Percentiles rank a stretch among this genome's conserved stretches.
These are phyloP conservation scores for Ogataea minuta DNA, from an alignment of 805 yeast species.

Conservation along the genomic window DNA sequence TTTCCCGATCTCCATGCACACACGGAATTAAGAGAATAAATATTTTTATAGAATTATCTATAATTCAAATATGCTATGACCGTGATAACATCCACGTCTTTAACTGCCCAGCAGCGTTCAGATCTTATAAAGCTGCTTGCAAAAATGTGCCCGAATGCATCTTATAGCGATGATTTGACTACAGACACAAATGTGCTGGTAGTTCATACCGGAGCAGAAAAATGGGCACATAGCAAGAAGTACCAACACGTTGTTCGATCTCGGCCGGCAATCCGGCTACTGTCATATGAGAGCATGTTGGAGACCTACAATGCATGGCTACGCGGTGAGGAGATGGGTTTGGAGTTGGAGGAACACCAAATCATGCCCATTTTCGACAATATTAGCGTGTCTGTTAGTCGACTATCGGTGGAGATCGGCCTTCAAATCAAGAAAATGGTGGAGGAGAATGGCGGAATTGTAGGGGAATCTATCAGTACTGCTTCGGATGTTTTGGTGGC, in stretches of 20 bases:
- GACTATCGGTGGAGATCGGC: constrained; percentile 19
- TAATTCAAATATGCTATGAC: constrained; percentile 8
- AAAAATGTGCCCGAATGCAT: constrained; percentile 16
- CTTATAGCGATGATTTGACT: constrained; percentile 28
- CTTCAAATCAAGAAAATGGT: constrained; percentile 35
- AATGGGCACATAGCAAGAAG: constrained; percentile 47
- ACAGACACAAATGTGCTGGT: constrained; percentile 27
- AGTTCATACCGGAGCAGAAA: constrained; percentile 22
- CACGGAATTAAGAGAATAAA: not conserved
- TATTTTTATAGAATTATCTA: constrained; percentile 1
- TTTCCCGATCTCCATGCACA: constrained; percentile 20
- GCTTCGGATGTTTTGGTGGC: constrained; percentile 46
- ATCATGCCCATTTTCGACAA: constrained; percentile 43
- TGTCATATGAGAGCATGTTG: constrained; percentile 47
- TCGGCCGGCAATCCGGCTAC: constrained; percentile 56
- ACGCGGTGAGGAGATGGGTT: constrained; percentile 40
- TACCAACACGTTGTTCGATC: constrained; percentile 47
- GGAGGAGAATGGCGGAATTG: constrained; percentile 45
- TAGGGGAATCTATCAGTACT: constrained; percentile 47
- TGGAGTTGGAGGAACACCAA: constrained; percentile 7
- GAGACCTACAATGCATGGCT: constrained; percentile 52
- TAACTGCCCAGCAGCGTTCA: constrained; percentile 19
- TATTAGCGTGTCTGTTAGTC: constrained; percentile 40
- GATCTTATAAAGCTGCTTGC: constrained; percentile 17
- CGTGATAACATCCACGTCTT: constrained; percentile 30